Percentiles rank a stretch among this genome's conserved stretches.
Conservation (phyloP, 1,284 basidiomycete species). For the Coniferiporia sulphurascens region DNA sequence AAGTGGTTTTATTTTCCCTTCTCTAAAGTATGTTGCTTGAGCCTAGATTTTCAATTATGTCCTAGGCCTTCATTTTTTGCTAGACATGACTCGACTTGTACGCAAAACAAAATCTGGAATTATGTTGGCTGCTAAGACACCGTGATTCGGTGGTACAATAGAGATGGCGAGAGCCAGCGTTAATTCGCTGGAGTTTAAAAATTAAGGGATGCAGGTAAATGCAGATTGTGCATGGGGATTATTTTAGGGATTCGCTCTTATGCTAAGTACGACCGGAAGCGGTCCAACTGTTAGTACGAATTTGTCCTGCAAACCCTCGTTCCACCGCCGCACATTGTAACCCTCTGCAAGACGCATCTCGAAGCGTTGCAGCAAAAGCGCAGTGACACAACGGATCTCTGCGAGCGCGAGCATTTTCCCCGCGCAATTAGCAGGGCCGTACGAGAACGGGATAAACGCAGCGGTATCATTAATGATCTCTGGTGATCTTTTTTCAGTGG, state of each 20-base stretch:
- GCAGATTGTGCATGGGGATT: too few species aligned
- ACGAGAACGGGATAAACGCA: slow-evolving; percentile 34
- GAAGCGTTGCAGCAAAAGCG: slow-evolving; percentile 28
- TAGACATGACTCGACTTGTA: too few species aligned
- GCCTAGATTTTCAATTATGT: too few species aligned
- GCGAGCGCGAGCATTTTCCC: slow-evolving; percentile 31
- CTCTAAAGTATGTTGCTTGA: too few species aligned
- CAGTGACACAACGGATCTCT: slow-evolving; percentile 28
- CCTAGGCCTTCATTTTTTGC: too few species aligned
- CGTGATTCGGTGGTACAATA: too few species aligned
- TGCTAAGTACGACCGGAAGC: background rate
- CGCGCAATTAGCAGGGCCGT: slow-evolving; percentile 32
- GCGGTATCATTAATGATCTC: slow-evolving; percentile 28
- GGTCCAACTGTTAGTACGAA: slow-evolving; percentile 17
- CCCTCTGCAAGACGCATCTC: slow-evolving; percentile 26
- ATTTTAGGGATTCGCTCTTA: background rate
- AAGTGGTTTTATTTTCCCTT: too few species aligned
- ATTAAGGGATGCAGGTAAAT: too few species aligned
- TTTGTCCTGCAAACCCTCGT: slow-evolving; percentile 26
- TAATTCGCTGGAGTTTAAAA: too few species aligned
- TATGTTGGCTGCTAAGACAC: too few species aligned
- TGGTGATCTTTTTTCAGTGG: background rate
- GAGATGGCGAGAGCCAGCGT: too few species aligned
- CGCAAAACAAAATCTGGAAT: too few species aligned
- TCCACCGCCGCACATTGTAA: slow-evolving; percentile 27